Base-by-base conservation (phyloP, 805 yeast species). In the Ogataea ramenticola region DNA sequence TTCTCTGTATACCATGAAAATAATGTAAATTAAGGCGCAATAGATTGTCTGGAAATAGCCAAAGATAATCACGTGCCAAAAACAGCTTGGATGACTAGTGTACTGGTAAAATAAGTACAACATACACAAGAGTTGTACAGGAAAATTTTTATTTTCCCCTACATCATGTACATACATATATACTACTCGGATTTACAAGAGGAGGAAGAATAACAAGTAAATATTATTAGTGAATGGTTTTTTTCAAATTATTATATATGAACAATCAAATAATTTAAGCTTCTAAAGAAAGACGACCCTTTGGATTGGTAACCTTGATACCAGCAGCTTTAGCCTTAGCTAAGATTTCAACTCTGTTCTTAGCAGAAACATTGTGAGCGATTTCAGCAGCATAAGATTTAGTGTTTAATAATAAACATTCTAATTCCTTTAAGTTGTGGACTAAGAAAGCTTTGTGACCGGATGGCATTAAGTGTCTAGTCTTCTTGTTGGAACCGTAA, bases 301-400 rank as follows among this genome's bases (percentile, higher is more conserved):
- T 81, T 70, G 97, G 95, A 80, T 93, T 93, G 82, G 99, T 93
- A 67, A 93, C 96, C 83, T 89, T 90, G 70, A 93, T 80, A 77
- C 98, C 98, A 66, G 89, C 79, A 72, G 95, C 87, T 84, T 89
- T 91, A 67, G 99, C 99, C 79, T 87, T 89, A 64, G 95, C 83
- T 65, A 93, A 80, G 64, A 93, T 87, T 67, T 77, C 90, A 68
- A 90, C 90, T 82, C 99, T 89, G 93, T 93, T 90, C 80, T 81
- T 90, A 62, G 98, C 87, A 63, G 98, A 90, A 62, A 93, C 93
- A 74, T 85, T 87, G 90, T 88, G 96, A 64, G 98, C 96, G 66
- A 93, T 93, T 82, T 93, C 99, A 72, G 99, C 99, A 72, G 99
- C 99, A 76, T 87, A 93, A 64, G 96, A 78, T 81, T 86, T 88